phyloP scores from a whole-genome alignment of 176 grass and related monocot genomes.

The Calamus simplicifolius region DNA sequence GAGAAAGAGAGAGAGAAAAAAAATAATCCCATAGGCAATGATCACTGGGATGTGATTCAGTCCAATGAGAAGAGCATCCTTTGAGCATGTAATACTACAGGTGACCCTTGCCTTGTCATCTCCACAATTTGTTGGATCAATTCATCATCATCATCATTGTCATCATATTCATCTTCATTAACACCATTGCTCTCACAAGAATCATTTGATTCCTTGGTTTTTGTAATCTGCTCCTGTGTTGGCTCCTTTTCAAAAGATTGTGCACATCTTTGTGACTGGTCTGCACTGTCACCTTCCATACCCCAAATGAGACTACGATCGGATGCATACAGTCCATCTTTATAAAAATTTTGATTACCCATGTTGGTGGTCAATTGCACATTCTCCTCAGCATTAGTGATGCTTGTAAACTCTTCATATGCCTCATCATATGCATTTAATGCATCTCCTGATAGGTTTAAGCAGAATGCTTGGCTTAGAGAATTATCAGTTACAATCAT shows the following conservation, averaged over 20 bases:
- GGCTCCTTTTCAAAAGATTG: not conserved
- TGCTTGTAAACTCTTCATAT: constrained; percentile 69
- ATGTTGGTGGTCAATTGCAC: constrained; percentile 31
- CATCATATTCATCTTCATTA: constrained; percentile 17
- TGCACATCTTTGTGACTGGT: constrained; percentile 15
- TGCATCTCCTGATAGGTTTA: constrained; percentile 75
- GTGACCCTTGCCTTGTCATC: constrained; percentile 82
- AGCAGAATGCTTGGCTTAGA: constrained; percentile 42
- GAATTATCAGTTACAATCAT: constrained; percentile 26
- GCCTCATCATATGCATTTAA: constrained; percentile 80
- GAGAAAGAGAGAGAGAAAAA: too few relatives aligned
- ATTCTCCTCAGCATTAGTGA: constrained; percentile 21
- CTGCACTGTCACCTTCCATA: constrained; percentile 30
- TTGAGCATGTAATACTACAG: constrained; percentile 66
- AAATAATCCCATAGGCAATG: not conserved
- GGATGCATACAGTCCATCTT: constrained; percentile 32
- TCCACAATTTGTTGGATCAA: constrained; percentile 87
- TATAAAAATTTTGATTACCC: constrained; percentile 16
- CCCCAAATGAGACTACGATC: constrained; percentile 41
- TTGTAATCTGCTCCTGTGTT: constrained; percentile 10
- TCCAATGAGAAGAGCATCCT: constrained; percentile 71
- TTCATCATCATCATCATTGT: constrained; percentile 21
- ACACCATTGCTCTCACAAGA: constrained; percentile 17
- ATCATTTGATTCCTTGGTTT: constrained; percentile 12
- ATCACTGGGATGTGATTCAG: constrained; percentile 18